A percentile compares a stretch with the other conserved stretches of the same genome.
Evolutionary conservation across 225 moss, liverwort and hornwort genomes (phyloP).

Genomic region (Marchantia paleacea): DNA sequence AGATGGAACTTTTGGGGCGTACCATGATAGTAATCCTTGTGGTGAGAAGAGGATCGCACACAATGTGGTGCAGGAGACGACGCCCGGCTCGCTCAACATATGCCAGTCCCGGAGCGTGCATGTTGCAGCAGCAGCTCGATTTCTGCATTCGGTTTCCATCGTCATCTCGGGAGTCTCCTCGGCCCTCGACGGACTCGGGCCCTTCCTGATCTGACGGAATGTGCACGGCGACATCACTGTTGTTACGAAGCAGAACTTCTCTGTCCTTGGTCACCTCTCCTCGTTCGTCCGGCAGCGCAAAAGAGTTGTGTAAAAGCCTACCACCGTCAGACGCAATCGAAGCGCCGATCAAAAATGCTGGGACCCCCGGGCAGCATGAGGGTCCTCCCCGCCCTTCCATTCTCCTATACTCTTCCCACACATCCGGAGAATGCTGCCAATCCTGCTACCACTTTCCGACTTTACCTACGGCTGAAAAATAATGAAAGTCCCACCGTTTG

Average conservation of each 20-base stretch:
- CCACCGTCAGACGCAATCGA: slow-evolving; percentile 34
- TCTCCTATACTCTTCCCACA: slow-evolving; percentile 27
- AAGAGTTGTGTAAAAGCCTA: slow-evolving; percentile 37
- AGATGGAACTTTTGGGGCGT: slow-evolving; percentile 1
- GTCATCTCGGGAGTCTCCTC: slow-evolving; percentile 17
- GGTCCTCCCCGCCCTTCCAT: slow-evolving; percentile 47
- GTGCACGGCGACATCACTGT: slow-evolving; percentile 41
- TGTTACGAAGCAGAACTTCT: slow-evolving; percentile 45
- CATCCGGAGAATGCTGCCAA: slow-evolving; percentile 31
- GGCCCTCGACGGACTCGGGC: slow-evolving; percentile 9
- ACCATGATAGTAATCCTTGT: slow-evolving; percentile 46
- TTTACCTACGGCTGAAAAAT: neutral
- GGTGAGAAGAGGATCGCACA: slow-evolving; percentile 41
- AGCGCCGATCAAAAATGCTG: slow-evolving; percentile 37
- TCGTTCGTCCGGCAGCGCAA: slow-evolving; percentile 26
- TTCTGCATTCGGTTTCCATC: slow-evolving; percentile 13
- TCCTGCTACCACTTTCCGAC: neutral
- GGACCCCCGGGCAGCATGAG: slow-evolving; percentile 41
- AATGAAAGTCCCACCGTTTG: neutral
- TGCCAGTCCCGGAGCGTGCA: slow-evolving; percentile 32
- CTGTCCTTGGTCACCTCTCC: slow-evolving; percentile 29
- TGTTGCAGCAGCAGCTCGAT: slow-evolving; percentile 19
- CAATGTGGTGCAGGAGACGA: slow-evolving; percentile 26
- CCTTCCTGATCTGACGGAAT: slow-evolving; percentile 47
- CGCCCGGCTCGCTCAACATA: slow-evolving; percentile 30